A percentile compares a stretch with the other conserved stretches of the same genome.
Conservation (phyloP, 768 basidiomycete genomes). For the Russula foetens region DNA sequence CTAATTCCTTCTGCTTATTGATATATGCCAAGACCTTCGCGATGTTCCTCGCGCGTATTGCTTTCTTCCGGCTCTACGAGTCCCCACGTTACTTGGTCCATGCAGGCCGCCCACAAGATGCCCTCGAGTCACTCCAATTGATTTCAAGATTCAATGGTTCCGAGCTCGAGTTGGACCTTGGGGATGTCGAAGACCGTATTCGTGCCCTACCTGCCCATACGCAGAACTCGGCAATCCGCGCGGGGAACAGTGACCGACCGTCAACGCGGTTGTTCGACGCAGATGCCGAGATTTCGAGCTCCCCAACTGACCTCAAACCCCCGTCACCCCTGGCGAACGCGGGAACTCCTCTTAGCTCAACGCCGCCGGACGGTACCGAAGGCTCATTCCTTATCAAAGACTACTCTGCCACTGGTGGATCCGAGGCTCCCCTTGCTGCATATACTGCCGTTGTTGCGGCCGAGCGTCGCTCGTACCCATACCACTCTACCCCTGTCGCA, state of each 20-base stretch:
- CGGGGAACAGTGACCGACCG: not conserved
- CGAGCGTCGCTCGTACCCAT: conserved; percentile 1
- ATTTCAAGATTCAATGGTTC: conserved; percentile 86
- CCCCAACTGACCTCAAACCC: not conserved
- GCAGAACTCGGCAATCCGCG: not conserved
- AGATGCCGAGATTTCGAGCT: not conserved
- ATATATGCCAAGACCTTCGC: conserved; percentile 53
- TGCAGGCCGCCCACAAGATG: conserved; percentile 77
- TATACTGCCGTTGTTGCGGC: not conserved
- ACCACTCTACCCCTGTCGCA: not conserved
- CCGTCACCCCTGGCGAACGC: not conserved
- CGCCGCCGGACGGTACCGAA: not conserved
- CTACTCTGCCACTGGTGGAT: conserved; percentile 19
- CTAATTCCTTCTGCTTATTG: not conserved
- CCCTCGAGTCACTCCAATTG: conserved; percentile 69
- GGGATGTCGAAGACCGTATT: conserved; percentile 54
- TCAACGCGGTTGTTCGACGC: conserved; percentile 3
- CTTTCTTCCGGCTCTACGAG: conserved; percentile 89
- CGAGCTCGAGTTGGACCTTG: conserved; percentile 52
- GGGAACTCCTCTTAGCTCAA: conserved; percentile 1
- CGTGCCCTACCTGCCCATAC: conserved; percentile 11
- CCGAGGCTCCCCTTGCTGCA: conserved; percentile 21
- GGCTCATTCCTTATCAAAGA: conserved; percentile 11
- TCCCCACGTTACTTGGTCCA: conserved; percentile 91
- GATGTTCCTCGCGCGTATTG: conserved; percentile 83